These are phyloP conservation scores for Erucastrum elatum DNA, from an alignment of 345 rosid species.

Conservation along the genomic window DNA sequence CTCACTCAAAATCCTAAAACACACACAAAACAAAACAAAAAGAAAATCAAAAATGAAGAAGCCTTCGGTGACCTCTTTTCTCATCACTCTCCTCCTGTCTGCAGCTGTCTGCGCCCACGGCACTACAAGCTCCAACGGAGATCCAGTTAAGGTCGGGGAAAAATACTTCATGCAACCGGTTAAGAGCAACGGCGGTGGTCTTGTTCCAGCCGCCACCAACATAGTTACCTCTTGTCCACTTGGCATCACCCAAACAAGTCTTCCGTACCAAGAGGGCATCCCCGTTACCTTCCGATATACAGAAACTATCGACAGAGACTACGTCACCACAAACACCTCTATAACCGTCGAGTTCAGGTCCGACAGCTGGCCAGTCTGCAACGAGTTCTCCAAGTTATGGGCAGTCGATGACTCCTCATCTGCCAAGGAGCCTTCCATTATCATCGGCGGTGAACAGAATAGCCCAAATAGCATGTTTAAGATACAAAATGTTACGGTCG, in stretches of 20 bases:
- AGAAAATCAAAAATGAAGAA: not conserved
- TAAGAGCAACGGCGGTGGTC: not conserved
- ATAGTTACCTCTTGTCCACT: not conserved
- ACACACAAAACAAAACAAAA: not conserved
- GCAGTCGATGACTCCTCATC: not conserved
- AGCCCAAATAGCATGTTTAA: not conserved
- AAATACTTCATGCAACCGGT: not conserved
- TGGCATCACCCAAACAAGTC: not conserved
- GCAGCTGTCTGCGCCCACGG: not conserved
- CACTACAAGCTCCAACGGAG: not conserved
- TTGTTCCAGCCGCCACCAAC: not conserved
- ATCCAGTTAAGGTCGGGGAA: not conserved
- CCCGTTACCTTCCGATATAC: not conserved
- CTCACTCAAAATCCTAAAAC: not conserved
- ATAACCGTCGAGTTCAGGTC: not conserved
- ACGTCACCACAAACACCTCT: not conserved
- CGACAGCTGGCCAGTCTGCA: not conserved
- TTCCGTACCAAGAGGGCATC: not conserved
- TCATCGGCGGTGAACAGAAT: not conserved
- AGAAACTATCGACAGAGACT: not conserved
- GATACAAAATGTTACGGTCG: not conserved
- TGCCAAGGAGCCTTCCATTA: not conserved
- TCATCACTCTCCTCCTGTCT: conserved; percentile 9
- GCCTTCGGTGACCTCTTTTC: not conserved
- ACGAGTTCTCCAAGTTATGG: not conserved